Evolutionary conservation across 768 basidiomycete species (phyloP), one percentile per base, ranked within the genome.

Genomic region (Termitomyces sp.): DNA sequence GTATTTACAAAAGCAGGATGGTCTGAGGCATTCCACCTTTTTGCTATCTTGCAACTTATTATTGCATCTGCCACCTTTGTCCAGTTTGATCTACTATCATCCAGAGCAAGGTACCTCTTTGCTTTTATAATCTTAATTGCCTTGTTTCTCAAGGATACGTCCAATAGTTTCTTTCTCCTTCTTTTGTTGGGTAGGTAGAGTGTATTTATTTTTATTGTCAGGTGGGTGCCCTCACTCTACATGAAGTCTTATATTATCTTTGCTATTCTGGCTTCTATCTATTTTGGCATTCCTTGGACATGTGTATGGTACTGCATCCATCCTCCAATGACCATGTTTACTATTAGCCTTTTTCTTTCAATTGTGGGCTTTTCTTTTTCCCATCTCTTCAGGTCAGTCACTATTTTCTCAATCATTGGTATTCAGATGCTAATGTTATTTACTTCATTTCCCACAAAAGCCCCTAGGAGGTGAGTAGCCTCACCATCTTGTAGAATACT

Each of bases 401-500:
- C 57, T 3, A 76, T 67, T 51, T 69, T 72, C 8, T 73, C 69
- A 1, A 75, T 6, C 0, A 59, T 63, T 2, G 68, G 66, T 3
- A 60, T 58, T 75, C 75, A 76, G 3, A 68, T 41, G 0, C 42
- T 58, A 0, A 53, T 42, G 4, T 66, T 27, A 11, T 73, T 55
- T 2, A 68, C 37, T 2, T 58, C 47, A 44, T 76, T 73, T 2
- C 76, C 73, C 0, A 74, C 53, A 45, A 44, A 71, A 0, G 69
- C 68, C 0, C 76, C 75, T 2, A 77, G 70, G 0, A 72, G 58
- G 24, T 61, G 0, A n/a, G n/a, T n/a, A n/a, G 70, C 49, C 24
- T 67, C 64, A 0, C 68, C 66, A 18, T 76, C 75, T 30, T 44
- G 27, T 0, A 65, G 66, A 1, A 78, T 72, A 11, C 67, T 57